Evolutionary conservation across 352 stramenopile species (phyloP).

Genomic region (Globisporangium polare): DNA sequence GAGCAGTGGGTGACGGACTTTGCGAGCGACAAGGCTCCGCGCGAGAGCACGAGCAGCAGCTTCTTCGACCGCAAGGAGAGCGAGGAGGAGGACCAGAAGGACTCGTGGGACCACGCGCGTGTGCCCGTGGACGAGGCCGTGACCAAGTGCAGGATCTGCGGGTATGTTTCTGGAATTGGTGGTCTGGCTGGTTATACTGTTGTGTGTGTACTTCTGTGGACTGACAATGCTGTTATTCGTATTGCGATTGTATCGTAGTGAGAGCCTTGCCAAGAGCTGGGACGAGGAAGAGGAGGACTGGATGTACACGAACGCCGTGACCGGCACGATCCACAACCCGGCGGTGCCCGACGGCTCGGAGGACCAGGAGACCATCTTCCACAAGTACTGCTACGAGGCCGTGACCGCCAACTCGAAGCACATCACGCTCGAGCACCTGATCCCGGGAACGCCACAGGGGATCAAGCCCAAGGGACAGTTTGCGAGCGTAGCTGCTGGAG

Average conservation of each 20-base stretch:
- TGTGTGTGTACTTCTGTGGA: too few species aligned
- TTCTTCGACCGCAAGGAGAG: conserved; percentile 69
- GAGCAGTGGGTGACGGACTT: conserved; percentile 81
- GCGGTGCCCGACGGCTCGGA: conserved; percentile 23
- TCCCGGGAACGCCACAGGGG: conserved; percentile 40
- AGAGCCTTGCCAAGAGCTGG: conserved; percentile 81
- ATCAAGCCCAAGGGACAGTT: conserved; percentile 23
- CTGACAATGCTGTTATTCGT: too few species aligned
- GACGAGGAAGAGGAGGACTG: conserved; percentile 88
- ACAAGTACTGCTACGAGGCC: conserved; percentile 89
- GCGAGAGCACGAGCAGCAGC: conserved; percentile 71
- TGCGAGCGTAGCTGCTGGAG: conserved; percentile 8
- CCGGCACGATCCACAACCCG: conserved; percentile 64
- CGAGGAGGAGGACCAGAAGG: conserved; percentile 45
- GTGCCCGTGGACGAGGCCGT: conserved; percentile 80
- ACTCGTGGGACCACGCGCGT: conserved; percentile 55
- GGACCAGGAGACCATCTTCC: conserved; percentile 77
- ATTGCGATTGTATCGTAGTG: conserved; percentile 20
- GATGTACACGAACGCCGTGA: conserved; percentile 88
- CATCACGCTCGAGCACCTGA: conserved; percentile 71
- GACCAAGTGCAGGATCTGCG: conserved; percentile 82
- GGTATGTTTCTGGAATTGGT: conserved; percentile 26
- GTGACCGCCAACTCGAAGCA: conserved; percentile 79
- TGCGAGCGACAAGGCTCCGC: conserved; percentile 46
- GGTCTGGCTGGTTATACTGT: too few species aligned